Evolutionary conservation across 2,329 filamentous ascomycete genomes (phyloP).

Genomic region (Xylaria sp.): DNA sequence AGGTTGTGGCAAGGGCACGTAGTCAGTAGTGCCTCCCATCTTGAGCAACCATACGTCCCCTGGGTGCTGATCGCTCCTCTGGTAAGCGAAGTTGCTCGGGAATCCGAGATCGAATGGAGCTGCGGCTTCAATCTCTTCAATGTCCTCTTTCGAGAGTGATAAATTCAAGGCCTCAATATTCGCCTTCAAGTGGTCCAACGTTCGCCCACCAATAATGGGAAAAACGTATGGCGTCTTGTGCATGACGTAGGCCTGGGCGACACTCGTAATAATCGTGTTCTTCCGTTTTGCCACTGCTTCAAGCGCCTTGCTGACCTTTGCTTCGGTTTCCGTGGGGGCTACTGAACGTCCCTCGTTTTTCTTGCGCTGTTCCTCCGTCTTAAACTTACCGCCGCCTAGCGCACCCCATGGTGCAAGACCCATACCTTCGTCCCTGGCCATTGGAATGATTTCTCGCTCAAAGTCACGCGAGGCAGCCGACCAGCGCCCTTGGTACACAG

Average conservation of each 20-base stretch:
- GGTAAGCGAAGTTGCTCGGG: slow-evolving; percentile 66
- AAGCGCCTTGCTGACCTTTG: slow-evolving; percentile 65
- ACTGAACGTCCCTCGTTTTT: slow-evolving; percentile 54
- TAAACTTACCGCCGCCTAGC: slow-evolving; percentile 64
- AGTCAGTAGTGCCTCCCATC: slow-evolving; percentile 63
- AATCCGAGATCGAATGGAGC: slow-evolving; percentile 67
- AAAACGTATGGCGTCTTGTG: slow-evolving; percentile 64
- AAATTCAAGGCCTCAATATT: slow-evolving; percentile 68
- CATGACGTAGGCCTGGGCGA: slow-evolving; percentile 65
- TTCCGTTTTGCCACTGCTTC: slow-evolving; percentile 69
- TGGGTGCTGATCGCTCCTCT: slow-evolving; percentile 50
- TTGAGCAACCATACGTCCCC: slow-evolving; percentile 58
- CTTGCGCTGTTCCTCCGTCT: slow-evolving; percentile 58
- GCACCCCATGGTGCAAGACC: slow-evolving; percentile 69
- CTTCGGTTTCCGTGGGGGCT: slow-evolving; percentile 63
- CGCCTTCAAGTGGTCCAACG: slow-evolving; percentile 61
- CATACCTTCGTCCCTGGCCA: slow-evolving; percentile 72
- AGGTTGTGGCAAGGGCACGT: slow-evolving; percentile 58
- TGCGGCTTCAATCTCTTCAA: slow-evolving; percentile 64
- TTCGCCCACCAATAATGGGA: slow-evolving; percentile 64
- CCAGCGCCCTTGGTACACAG: slow-evolving; percentile 75
- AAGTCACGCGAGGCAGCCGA: slow-evolving; percentile 72
- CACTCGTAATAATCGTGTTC: slow-evolving; percentile 65
- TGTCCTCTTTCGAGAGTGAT: slow-evolving; percentile 61
- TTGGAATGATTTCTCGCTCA: slow-evolving; percentile 76